Conservation (phyloP, 371 early-diverging fungal species). For the Syncephalastrum racemosum region DNA sequence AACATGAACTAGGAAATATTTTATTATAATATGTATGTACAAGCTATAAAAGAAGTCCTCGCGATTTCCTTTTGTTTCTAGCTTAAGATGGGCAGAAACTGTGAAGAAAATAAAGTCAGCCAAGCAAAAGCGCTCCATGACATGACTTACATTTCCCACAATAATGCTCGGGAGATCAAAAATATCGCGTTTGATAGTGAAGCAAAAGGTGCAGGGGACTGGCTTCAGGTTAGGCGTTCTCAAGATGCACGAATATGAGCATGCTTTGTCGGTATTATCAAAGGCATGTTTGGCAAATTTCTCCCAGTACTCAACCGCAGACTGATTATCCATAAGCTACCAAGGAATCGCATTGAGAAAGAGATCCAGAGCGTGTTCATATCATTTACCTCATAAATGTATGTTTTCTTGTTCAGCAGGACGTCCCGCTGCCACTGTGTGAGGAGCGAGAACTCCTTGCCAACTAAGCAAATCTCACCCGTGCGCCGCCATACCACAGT, state of each 20-base stretch:
- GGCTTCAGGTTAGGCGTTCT: conserved; percentile 62
- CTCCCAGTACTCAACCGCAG: conserved; percentile 94
- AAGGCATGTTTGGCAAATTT: conserved; percentile 87
- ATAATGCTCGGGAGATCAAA: conserved; percentile 91
- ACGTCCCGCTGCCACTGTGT: conserved; percentile 86
- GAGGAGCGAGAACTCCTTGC: conserved; percentile 89
- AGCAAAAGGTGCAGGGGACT: conserved; percentile 89
- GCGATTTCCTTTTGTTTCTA: conserved; percentile 7
- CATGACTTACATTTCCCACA: conserved; percentile 67
- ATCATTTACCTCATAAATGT: conserved; percentile 56
- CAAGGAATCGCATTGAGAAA: conserved; percentile 12
- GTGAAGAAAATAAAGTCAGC: not conserved
- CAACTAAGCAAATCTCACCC: conserved; percentile 89
- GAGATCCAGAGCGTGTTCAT: not conserved
- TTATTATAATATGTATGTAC: not conserved
- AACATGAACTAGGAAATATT: conserved; percentile 4
- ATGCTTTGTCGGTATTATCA: conserved; percentile 81
- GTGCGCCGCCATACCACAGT: conserved; percentile 94
- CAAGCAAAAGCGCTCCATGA: not conserved
- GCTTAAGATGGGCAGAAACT: conserved; percentile 52
- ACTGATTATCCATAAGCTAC: conserved; percentile 87
- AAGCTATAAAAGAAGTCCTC: no score
- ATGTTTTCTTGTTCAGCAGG: conserved; percentile 73
- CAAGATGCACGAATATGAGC: conserved; percentile 77
- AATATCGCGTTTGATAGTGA: conserved; percentile 90